These are phyloP conservation scores for Cyberlindnera samutprakarnensis DNA, from an alignment of 805 yeast genomes.

Conservation along the genomic window DNA sequence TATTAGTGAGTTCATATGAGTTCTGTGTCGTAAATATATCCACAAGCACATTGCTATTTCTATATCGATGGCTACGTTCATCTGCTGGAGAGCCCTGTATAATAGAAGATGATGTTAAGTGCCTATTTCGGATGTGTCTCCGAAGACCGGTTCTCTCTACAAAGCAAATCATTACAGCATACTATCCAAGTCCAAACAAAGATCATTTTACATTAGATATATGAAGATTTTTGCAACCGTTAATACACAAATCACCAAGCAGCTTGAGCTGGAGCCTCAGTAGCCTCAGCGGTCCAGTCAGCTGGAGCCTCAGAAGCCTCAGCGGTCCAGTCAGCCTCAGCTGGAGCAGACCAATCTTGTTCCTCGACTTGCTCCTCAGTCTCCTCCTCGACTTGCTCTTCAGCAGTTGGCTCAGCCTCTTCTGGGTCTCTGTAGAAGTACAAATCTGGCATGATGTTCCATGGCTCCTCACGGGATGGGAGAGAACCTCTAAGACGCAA, in stretches of 20 bases:
- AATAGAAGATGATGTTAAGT: no score
- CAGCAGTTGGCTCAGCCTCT: conserved; percentile 82
- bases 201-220: conserved; percentile 21
- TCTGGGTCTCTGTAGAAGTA: conserved; percentile 99
- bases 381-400: conserved; percentile 53
- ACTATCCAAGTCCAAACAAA: no score
- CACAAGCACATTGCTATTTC: no score
- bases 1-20: no score
- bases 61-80: no score
- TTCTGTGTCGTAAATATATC: no score
- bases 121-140: no score
- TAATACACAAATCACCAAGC: conserved; percentile 19
- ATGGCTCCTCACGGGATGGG: conserved; percentile 92
- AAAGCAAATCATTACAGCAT: no score
- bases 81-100: no score
- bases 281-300: conserved; percentile 45
- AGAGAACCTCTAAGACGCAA: conserved; percentile 97
- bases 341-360: conserved; percentile 64
- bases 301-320: conserved; percentile 56
- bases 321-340: conserved; percentile 75
- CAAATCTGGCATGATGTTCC: conserved; percentile 99
- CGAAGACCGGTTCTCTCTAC: no score
- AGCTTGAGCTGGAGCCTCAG: conserved; percentile 25
- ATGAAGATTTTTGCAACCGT: conserved; percentile 5
- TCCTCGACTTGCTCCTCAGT: conserved; percentile 49